phyloP scores from a whole-genome alignment of 805 yeast species.

The Starmerella geochares region DNA sequence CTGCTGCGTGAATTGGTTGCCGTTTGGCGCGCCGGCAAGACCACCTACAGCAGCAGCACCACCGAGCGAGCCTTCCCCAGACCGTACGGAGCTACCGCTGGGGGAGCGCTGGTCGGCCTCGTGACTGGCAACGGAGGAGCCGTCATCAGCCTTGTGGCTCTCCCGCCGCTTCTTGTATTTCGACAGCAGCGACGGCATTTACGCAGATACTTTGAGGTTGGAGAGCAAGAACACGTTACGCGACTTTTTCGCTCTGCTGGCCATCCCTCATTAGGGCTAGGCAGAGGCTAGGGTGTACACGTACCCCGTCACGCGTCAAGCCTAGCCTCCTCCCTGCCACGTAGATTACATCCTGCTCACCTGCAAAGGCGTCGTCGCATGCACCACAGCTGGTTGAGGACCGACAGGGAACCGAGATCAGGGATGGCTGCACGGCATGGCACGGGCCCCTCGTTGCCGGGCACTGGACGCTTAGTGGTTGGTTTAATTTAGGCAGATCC shows the following conservation, averaged over 20 bases:
- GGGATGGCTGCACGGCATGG: background rate
- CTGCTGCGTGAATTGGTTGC: constrained; percentile 4
- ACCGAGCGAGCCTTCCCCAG: constrained; percentile 10
- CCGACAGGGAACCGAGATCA: background rate
- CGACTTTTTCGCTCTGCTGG: constrained; percentile 6
- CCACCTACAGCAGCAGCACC: constrained; percentile 8
- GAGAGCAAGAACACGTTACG: constrained; percentile 4
- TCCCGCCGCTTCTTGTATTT: constrained; percentile 27
- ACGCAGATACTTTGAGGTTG: background rate
- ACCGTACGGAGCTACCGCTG: constrained; percentile 13
- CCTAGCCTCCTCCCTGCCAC: background rate
- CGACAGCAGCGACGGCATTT: constrained; percentile 18
- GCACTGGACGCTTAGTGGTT: background rate
- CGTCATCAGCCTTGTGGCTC: constrained; percentile 20
- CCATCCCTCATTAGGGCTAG: background rate
- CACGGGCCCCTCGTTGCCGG: background rate
- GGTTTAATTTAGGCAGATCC: too few species aligned
- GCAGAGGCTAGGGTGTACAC: background rate
- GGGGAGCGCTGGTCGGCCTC: constrained; percentile 18
- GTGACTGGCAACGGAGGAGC: constrained; percentile 11
- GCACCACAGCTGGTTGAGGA: background rate
- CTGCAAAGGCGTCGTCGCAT: background rate
- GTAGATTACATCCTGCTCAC: background rate
- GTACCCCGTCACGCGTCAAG: background rate
- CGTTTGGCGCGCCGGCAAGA: background rate